Evolutionary conservation across 352 stramenopile species (phyloP).

Genomic region (Pythium volutum): DNA sequence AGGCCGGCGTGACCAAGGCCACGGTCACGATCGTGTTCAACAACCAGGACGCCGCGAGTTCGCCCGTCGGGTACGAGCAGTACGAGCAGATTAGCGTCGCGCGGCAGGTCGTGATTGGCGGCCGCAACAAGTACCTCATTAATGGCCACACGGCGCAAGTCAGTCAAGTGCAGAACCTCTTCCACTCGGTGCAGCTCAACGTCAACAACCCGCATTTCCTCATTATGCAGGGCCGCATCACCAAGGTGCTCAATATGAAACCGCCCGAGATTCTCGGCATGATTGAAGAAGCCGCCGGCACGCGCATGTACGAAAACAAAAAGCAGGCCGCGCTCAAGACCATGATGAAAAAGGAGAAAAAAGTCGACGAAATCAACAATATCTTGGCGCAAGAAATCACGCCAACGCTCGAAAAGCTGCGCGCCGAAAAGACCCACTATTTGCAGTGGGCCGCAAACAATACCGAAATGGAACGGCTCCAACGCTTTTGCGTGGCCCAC

Average conservation of each 20-base stretch:
- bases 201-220: constrained; percentile 99
- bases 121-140: constrained; percentile 99
- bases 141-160: constrained; percentile 97
- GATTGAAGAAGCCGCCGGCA: constrained; percentile 99
- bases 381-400: constrained; percentile 99
- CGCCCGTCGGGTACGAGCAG: constrained; percentile 96
- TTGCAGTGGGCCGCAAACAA: constrained; percentile 98
- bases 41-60: constrained; percentile 93
- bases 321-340: constrained; percentile 97
- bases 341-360: constrained; percentile 99
- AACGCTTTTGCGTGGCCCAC: constrained; percentile 96
- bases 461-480: constrained; percentile 96
- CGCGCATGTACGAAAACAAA: constrained; percentile 99
- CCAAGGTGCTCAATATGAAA: constrained; percentile 99
- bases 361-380: constrained; percentile 99
- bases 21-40: constrained; percentile 99
- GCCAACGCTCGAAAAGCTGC: constrained; percentile 97
- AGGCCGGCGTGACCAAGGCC: constrained; percentile 99
- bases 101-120: constrained; percentile 97
- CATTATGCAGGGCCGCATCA: constrained; percentile 99
- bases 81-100: constrained; percentile 99
- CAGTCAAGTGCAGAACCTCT: constrained; percentile 98
- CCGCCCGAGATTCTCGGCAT: constrained; percentile 99
- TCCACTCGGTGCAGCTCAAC: constrained; percentile 99
- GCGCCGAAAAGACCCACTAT: constrained; percentile 97